These are phyloP conservation scores for Luffa aegyptiaca DNA, from an alignment of 306 rosid genomes.

Conservation along the genomic window DNA sequence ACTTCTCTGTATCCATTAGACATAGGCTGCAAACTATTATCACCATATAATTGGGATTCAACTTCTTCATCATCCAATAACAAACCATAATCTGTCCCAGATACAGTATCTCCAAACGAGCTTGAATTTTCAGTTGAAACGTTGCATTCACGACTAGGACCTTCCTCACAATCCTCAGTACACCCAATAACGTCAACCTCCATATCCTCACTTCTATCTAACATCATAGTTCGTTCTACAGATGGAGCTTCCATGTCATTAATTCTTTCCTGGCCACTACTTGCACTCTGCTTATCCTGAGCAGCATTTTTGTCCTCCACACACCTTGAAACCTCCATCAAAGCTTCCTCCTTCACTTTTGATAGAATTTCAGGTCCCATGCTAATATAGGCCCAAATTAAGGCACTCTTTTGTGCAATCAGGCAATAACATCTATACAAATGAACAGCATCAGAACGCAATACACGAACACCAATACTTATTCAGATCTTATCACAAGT, in stretches of 20 bases:
- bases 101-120: constrained; percentile 60
- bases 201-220: constrained; percentile 22
- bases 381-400: background rate
- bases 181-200: constrained; percentile 38
- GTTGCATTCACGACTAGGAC: constrained; percentile 16
- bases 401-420: background rate
- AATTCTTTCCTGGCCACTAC: constrained; percentile 17
- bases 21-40: constrained; percentile 16
- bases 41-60: constrained; percentile 26
- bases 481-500: background rate
- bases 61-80: constrained; percentile 45
- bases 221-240: constrained; percentile 12
- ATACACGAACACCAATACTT: background rate
- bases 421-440: background rate
- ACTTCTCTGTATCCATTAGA: constrained; percentile 27
- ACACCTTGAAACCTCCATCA: constrained; percentile 18
- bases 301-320: constrained; percentile 22
- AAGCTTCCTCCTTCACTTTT: constrained; percentile 22
- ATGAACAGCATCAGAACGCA: background rate
- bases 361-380: constrained; percentile 43
- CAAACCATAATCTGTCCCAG: constrained; percentile 30
- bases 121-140: constrained; percentile 52
- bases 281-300: constrained; percentile 17
- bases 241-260: constrained; percentile 14
- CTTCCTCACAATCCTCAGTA: constrained; percentile 17